Evolutionary conservation across 176 grass and related monocot genomes (phyloP).

Genomic region (Stipa capillata): DNA sequence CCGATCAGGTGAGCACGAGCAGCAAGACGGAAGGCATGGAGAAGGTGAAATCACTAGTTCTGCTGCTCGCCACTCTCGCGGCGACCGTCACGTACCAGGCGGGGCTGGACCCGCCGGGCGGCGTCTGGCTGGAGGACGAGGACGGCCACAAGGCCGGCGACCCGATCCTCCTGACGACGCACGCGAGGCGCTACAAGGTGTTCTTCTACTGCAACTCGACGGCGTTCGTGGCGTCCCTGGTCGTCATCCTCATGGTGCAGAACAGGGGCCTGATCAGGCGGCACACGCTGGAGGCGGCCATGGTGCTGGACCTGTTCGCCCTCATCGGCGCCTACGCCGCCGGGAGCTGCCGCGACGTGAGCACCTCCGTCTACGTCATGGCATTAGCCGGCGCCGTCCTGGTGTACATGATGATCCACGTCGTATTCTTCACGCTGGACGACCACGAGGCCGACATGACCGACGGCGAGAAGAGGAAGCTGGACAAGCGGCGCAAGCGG

Average conservation of each 20-base stretch:
- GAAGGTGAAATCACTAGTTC: background rate
- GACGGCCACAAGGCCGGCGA: slow-evolving; percentile 11
- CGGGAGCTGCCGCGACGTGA: slow-evolving; percentile 7
- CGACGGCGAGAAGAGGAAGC: background rate
- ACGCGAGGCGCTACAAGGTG: background rate
- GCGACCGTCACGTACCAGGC: slow-evolving; percentile 42
- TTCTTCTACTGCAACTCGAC: slow-evolving; percentile 43
- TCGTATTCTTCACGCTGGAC: slow-evolving; percentile 4
- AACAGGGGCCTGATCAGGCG: background rate
- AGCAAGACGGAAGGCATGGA: background rate
- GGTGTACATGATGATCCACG: background rate
- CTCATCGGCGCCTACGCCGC: slow-evolving; percentile 28
- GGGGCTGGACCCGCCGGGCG: slow-evolving; percentile 23
- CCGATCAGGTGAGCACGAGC: background rate
- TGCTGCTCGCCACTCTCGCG: slow-evolving; percentile 31
- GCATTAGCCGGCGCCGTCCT: slow-evolving; percentile 4
- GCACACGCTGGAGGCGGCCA: slow-evolving; percentile 4
- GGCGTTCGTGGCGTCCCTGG: slow-evolving; percentile 16
- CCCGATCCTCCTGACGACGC: slow-evolving; percentile 9
- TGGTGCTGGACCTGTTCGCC: slow-evolving; percentile 18
- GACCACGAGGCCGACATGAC: background rate
- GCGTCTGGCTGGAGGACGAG: slow-evolving; percentile 10
- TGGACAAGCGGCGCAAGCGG: slow-evolving; percentile 4
- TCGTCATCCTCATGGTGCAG: slow-evolving; percentile 21
- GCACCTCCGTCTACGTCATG: slow-evolving; percentile 8